Base-by-base conservation (phyloP, 768 basidiomycete genomes). In the Lactifluus piperatus region DNA sequence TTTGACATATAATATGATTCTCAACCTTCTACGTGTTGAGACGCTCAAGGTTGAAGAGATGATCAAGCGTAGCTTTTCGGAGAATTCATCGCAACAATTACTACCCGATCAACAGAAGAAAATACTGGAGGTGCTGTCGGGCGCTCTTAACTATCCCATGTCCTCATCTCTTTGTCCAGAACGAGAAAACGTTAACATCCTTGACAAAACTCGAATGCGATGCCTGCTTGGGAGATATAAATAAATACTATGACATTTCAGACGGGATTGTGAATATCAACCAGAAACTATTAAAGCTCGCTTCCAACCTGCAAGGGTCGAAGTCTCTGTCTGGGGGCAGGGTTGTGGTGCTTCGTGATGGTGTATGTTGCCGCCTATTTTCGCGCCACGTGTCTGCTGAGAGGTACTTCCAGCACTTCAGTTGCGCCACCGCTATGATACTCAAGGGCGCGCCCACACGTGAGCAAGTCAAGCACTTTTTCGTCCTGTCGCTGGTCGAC, bases 21-120 rank as follows among this genome's bases (percentile, higher is more conserved):
- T 99, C 60, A 99, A 99, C 69, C 75, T 99, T 39, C 79, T 99
- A 10, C 85, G 97, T 20, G 97, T 99, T 10, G 97, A 99, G 68
- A 94, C 97, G 0, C 77, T 99, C 48, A 79, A 85, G 59, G 95
- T 98, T 18, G 97, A 99, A 69, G 97, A 99, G 72, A 99, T 99
- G 97, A 98, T 99, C 69, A 98, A 98, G 71, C 81, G 97, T 39
- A 94, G 91, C 70, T 99, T 99, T 72, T 98, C 97, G 18, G 97
- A 99, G 75, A 98, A 98, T 68, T 86, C 93, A 1, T 88, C 97
- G 0, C 97, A 99, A 68, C 79, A 86, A 39, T 75, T 97, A 45
- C 75, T 97, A 30, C 97, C 97, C 4, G 93, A 95, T 55, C 91
- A 98, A 62, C 93, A 98, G 71, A 85, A 87, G 70, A 82, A 86